A percentile compares a stretch with the other conserved stretches of the same genome.
phyloP scores from a whole-genome alignment of 768 basidiomycete genomes.

The Podaxis pistillaris region DNA sequence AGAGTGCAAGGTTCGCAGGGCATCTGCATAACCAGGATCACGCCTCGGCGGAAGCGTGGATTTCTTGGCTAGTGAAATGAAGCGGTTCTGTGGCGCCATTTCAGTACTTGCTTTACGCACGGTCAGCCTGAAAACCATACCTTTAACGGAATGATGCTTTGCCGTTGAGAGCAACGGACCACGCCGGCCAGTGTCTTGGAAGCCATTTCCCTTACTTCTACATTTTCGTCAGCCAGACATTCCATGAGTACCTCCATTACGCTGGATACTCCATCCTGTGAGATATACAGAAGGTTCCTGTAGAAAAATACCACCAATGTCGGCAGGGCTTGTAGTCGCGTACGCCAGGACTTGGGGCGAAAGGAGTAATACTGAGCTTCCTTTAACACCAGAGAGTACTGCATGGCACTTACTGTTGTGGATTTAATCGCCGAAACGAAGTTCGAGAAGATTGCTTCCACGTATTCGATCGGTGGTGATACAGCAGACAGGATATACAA shows the following conservation, averaged over 20 bases:
- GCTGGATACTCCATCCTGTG: slow-evolving; percentile 60
- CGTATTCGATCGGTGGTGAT: slow-evolving; percentile 66
- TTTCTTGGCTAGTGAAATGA: slow-evolving; percentile 59
- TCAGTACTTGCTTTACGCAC: not conserved
- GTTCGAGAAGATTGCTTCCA: slow-evolving; percentile 56
- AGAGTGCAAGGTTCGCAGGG: slow-evolving; percentile 75
- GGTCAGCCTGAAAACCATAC: slow-evolving; percentile 31
- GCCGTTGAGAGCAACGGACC: slow-evolving; percentile 86
- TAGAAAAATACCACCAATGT: slow-evolving; percentile 90
- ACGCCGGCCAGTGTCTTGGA: slow-evolving; percentile 84
- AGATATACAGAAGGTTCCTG: slow-evolving; percentile 78
- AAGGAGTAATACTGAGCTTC: slow-evolving; percentile 1
- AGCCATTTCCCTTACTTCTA: slow-evolving; percentile 91
- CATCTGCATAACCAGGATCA: slow-evolving; percentile 70
- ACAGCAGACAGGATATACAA: slow-evolving; percentile 82
- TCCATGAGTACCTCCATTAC: slow-evolving; percentile 83
- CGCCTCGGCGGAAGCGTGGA: slow-evolving; percentile 66
- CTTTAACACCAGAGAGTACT: not conserved
- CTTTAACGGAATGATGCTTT: slow-evolving; percentile 82
- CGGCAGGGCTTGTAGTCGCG: slow-evolving; percentile 85
- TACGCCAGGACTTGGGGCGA: slow-evolving; percentile 76
- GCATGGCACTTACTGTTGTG: slow-evolving; percentile 54
- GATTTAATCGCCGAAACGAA: slow-evolving; percentile 74
- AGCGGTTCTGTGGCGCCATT: slow-evolving; percentile 61
- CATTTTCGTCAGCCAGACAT: slow-evolving; percentile 86